Conservation (phyloP, 495 filamentous ascomycete genomes). For the Penicillium parvum region DNA sequence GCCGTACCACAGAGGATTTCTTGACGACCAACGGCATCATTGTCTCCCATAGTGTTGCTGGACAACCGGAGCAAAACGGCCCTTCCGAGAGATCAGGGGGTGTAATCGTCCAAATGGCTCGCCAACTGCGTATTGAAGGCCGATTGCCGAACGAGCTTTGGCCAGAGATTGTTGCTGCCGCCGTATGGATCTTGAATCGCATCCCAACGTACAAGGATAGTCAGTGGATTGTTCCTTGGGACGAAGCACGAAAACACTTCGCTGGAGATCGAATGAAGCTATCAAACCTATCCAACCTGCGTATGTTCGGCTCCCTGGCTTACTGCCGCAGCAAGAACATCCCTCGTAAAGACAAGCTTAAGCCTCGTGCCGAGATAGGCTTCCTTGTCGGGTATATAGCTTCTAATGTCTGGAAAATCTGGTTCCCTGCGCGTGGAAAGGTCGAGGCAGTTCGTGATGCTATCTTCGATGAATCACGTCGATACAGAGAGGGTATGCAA, state of each 20-base stretch:
- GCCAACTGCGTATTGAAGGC: background rate
- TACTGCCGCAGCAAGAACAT: background rate
- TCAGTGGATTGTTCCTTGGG: conserved; percentile 1
- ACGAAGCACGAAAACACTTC: background rate
- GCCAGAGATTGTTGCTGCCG: background rate
- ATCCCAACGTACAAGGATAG: conserved; percentile 1
- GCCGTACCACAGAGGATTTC: background rate
- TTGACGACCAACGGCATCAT: background rate
- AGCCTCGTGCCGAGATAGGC: conserved; percentile 1
- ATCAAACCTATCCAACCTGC: conserved; percentile 5
- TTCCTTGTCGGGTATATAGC: conserved; percentile 7
- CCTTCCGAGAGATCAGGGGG: conserved; percentile 6
- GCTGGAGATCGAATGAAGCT: background rate
- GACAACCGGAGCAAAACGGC: conserved; percentile 5
- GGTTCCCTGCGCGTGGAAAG: background rate
- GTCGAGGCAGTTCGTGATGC: conserved; percentile 3
- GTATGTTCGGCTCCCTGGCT: conserved; percentile 1
- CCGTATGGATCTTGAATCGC: conserved; percentile 6
- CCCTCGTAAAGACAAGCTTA: conserved; percentile 4
- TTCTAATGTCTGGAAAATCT: conserved; percentile 7
- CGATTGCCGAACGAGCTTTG: conserved; percentile 9
- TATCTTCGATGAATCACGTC: background rate
- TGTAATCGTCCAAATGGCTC: conserved; percentile 1
- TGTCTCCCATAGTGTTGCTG: background rate
- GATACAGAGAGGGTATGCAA: background rate